Percentiles rank a stretch among this genome's conserved stretches.
These are phyloP conservation scores for Thalassiosira livingstoniorum DNA, from an alignment of 352 stramenopile species.

Conservation along the genomic window DNA sequence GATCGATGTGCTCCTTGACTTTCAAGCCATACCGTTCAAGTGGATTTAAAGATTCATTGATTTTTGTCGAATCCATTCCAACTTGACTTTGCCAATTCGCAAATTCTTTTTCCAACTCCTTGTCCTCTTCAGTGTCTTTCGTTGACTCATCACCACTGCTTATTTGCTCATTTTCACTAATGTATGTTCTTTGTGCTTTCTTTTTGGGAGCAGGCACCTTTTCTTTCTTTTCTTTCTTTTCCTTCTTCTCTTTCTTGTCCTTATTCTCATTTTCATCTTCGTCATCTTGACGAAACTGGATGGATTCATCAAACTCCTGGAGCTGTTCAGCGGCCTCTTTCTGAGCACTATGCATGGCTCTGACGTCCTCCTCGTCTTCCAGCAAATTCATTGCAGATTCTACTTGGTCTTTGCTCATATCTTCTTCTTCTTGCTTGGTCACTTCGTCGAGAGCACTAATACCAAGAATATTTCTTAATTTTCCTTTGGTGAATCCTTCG, in stretches of 20 bases:
- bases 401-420: constrained; percentile 87
- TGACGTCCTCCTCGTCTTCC: constrained; percentile 95
- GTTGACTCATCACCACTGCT: constrained; percentile 45
- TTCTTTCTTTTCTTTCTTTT: constrained; percentile 62
- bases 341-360: constrained; percentile 89
- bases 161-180: constrained; percentile 20
- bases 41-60: constrained; percentile 92
- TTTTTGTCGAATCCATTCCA: constrained; percentile 86
- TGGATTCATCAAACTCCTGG: constrained; percentile 89
- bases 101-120: constrained; percentile 91
- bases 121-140: constrained; percentile 76
- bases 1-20: constrained; percentile 92
- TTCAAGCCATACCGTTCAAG: constrained; percentile 94
- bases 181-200: too few relatives aligned
- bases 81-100: constrained; percentile 92
- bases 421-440: constrained; percentile 36
- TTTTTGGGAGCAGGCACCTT: constrained; percentile 12
- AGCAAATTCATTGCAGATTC: constrained; percentile 93
- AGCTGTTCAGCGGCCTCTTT: constrained; percentile 87
- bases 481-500: constrained; percentile 80
- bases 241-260: constrained; percentile 68
- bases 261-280: constrained; percentile 45
- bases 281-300: constrained; percentile 67
- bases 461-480: constrained; percentile 92
- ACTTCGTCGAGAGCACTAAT: constrained; percentile 64